phyloP scores from a whole-genome alignment of 768 basidiomycete genomes.

The Hortiboletus campestris region DNA sequence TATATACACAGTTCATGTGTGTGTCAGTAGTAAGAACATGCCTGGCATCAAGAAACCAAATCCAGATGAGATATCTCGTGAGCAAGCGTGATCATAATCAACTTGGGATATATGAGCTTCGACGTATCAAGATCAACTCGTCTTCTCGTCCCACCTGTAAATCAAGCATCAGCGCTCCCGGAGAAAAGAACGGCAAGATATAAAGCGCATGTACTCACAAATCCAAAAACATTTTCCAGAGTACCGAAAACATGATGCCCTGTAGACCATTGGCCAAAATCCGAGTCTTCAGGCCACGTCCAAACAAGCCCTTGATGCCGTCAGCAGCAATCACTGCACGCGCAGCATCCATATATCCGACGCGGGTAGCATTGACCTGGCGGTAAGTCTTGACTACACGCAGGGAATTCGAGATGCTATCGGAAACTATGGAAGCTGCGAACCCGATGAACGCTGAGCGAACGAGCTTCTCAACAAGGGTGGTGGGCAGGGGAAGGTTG shows the following conservation, averaged over 20 bases:
- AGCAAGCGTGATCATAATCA: neutral
- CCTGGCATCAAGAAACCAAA: neutral
- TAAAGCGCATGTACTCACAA: slow-evolving; percentile 51
- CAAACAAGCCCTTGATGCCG: slow-evolving; percentile 78
- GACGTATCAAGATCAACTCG: slow-evolving; percentile 1
- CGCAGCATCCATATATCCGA: slow-evolving; percentile 79
- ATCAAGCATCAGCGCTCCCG: neutral
- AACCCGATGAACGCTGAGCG: slow-evolving; percentile 94
- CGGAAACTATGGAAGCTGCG: slow-evolving; percentile 78
- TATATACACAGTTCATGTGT: neutral
- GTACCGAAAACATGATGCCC: slow-evolving; percentile 83
- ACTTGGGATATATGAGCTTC: neutral
- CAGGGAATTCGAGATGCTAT: slow-evolving; percentile 83
- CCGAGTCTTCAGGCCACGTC: slow-evolving; percentile 86
- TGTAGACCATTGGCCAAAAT: slow-evolving; percentile 90
- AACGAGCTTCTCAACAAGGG: slow-evolving; percentile 53
- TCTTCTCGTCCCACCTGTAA: slow-evolving; percentile 37
- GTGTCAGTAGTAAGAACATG: neutral
- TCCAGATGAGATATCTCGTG: neutral
- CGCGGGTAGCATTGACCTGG: slow-evolving; percentile 80
- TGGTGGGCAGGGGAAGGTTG: slow-evolving; percentile 56
- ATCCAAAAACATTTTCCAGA: slow-evolving; percentile 92
- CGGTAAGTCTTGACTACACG: slow-evolving; percentile 95
- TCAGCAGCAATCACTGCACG: slow-evolving; percentile 72
- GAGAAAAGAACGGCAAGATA: neutral